Conservation (phyloP, 257 asterid species). For the Jacaranda copaia region DNA sequence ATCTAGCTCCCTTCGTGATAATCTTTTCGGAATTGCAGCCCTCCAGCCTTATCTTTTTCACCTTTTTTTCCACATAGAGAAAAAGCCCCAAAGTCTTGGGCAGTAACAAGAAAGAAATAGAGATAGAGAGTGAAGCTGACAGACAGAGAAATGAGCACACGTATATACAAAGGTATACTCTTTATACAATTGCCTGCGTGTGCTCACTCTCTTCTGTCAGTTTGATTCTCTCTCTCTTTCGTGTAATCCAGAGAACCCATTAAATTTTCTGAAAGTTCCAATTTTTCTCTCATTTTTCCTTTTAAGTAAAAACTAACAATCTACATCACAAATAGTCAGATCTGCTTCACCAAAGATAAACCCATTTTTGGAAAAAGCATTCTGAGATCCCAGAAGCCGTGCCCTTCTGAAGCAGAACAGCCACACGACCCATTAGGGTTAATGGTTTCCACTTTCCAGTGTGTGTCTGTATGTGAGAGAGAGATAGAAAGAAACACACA, state of each 20-base stretch:
- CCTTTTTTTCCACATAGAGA: not conserved
- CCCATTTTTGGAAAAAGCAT: slow-evolving; percentile 30
- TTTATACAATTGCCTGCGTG: slow-evolving; percentile 55
- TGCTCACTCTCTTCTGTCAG: slow-evolving; percentile 78
- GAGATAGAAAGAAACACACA: not conserved
- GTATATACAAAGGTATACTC: slow-evolving; percentile 40
- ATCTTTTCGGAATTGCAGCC: slow-evolving; percentile 28
- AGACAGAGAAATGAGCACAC: slow-evolving; percentile 62
- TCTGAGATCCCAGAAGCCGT: not conserved
- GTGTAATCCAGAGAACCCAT: not conserved
- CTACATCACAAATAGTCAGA: slow-evolving; percentile 29
- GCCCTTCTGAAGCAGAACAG: not conserved
- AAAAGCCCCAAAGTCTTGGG: not conserved
- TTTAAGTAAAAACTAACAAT: not conserved
- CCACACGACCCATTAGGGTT: not conserved
- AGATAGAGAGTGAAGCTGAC: slow-evolving; percentile 37
- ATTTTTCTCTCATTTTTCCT: not conserved
- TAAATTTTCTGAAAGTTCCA: not conserved
- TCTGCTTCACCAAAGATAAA: slow-evolving; percentile 10
- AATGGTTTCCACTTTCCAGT: not conserved
- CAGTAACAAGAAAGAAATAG: not conserved
- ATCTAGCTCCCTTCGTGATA: not conserved
- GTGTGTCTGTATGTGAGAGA: not conserved
- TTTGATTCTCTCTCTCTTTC: slow-evolving; percentile 21
- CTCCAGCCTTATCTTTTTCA: slow-evolving; percentile 13